phyloP scores from a whole-genome alignment of 2,329 filamentous ascomycete genomes.

The Dactylonectria macrodidyma region DNA sequence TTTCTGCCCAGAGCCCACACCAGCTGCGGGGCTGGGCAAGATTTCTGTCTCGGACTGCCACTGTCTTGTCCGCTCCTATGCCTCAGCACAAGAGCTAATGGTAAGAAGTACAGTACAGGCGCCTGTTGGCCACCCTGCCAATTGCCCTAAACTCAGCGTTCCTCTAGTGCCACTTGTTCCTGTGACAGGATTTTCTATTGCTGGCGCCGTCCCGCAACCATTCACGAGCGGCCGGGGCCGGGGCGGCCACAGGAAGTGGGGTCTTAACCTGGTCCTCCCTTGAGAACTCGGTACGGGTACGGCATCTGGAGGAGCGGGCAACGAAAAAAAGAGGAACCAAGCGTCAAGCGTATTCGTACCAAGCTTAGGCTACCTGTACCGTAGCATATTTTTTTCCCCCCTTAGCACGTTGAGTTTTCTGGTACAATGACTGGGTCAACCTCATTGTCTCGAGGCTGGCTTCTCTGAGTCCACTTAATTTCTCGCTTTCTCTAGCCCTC shows the following conservation, averaged over 20 bases:
- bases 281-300: slow-evolving; percentile 3
- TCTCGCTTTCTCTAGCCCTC: background rate
- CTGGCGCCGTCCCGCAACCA: background rate
- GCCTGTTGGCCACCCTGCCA: background rate
- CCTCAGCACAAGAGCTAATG: background rate
- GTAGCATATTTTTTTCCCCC: slow-evolving; percentile 19
- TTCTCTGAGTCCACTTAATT: slow-evolving; percentile 9
- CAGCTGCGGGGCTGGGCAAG: slow-evolving; percentile 12
- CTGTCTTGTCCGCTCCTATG: background rate
- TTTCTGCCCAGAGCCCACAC: background rate
- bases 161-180: background rate
- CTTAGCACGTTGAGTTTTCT: slow-evolving; percentile 47
- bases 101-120: background rate
- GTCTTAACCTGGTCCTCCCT: background rate
- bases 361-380: slow-evolving; percentile 15
- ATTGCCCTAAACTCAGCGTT: background rate
- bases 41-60: background rate
- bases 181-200: background rate
- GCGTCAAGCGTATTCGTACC: slow-evolving; percentile 32
- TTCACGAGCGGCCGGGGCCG: background rate
- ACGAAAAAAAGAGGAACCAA: slow-evolving; percentile 24
- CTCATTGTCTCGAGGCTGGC: slow-evolving; percentile 1
- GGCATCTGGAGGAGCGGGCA: slow-evolving; percentile 8
- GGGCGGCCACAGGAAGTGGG: background rate
- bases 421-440: slow-evolving; percentile 40